A percentile compares a stretch with the other conserved stretches of the same genome.
These are phyloP conservation scores for Rhododendron ferrugineum DNA, from an alignment of 148 eudicot species.

Conservation along the genomic window DNA sequence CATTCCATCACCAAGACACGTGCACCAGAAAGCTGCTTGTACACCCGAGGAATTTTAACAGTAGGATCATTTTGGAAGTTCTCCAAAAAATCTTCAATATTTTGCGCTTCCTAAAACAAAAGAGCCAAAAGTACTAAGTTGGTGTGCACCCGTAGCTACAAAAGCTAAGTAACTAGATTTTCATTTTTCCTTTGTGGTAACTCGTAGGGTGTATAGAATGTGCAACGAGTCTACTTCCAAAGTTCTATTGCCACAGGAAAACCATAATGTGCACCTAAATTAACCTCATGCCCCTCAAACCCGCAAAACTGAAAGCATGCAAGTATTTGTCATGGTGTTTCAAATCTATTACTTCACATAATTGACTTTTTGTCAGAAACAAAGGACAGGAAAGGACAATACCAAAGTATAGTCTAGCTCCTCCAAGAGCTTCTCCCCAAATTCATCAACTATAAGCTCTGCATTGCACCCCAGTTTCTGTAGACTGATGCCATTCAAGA, in stretches of 20 bases:
- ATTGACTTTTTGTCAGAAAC: neutral
- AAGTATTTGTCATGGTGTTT: neutral
- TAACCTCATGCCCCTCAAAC: neutral
- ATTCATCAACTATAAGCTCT: constrained; percentile 97
- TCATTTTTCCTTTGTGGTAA: neutral
- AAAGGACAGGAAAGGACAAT: neutral
- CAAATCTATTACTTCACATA: neutral
- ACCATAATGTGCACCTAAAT: neutral
- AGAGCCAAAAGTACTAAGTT: neutral
- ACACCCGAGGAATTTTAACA: constrained; percentile 90
- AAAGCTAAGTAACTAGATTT: neutral
- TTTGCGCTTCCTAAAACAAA: constrained; percentile 75
- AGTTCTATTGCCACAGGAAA: neutral
- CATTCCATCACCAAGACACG: constrained; percentile 99
- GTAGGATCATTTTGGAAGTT: constrained; percentile 95
- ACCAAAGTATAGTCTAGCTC: constrained; percentile 99
- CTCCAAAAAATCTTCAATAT: constrained; percentile 92
- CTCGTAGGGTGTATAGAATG: neutral
- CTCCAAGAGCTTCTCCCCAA: constrained; percentile 98
- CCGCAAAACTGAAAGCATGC: neutral
- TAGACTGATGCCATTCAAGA: constrained; percentile 89
- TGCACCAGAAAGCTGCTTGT: constrained; percentile 77
- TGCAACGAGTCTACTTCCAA: neutral
- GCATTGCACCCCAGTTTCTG: constrained; percentile 98
- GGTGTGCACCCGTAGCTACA: neutral